phyloP scores from a whole-genome alignment of 2,329 filamentous ascomycete species.

The Fusarium nurragi region DNA sequence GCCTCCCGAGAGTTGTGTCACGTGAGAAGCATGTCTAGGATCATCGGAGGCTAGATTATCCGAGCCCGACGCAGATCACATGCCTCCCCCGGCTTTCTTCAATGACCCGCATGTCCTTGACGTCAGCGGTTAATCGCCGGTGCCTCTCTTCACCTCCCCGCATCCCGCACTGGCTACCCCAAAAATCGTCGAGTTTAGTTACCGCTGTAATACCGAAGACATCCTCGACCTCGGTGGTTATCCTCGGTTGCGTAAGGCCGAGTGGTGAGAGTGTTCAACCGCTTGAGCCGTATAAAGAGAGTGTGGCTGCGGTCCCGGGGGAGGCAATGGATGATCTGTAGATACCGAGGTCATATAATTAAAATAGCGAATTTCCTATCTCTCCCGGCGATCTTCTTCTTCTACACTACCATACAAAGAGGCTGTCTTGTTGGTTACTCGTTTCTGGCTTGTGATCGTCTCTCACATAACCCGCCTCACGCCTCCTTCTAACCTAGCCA shows the following conservation, averaged over 20 bases:
- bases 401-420: background rate
- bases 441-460: slow-evolving; percentile 35
- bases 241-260: slow-evolving; percentile 42
- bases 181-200: slow-evolving; percentile 21
- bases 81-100: slow-evolving; percentile 22
- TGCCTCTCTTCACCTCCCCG: background rate
- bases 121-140: slow-evolving; percentile 46
- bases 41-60: slow-evolving; percentile 18
- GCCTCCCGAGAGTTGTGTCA: slow-evolving; percentile 31
- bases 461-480: slow-evolving; percentile 21
- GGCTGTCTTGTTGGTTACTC: slow-evolving; percentile 2
- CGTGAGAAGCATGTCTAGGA: background rate
- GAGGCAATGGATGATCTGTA: slow-evolving; percentile 6
- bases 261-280: slow-evolving; percentile 31
- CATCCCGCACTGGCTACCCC: slow-evolving; percentile 13
- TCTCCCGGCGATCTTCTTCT: background rate
- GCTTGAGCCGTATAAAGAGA: slow-evolving; percentile 25
- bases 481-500: slow-evolving; percentile 5
- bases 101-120: slow-evolving; percentile 22
- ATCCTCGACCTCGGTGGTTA: slow-evolving; percentile 37
- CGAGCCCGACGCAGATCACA: slow-evolving; percentile 32
- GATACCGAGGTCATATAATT: slow-evolving; percentile 20
- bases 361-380: background rate
- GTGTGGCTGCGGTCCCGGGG: slow-evolving; percentile 7
- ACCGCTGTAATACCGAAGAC: slow-evolving; percentile 35